Evolutionary conservation across 176 grass and related monocot species (phyloP), one percentile per base, ranked within the genome.

Genomic region (Ampelocalamus luodianensis): DNA sequence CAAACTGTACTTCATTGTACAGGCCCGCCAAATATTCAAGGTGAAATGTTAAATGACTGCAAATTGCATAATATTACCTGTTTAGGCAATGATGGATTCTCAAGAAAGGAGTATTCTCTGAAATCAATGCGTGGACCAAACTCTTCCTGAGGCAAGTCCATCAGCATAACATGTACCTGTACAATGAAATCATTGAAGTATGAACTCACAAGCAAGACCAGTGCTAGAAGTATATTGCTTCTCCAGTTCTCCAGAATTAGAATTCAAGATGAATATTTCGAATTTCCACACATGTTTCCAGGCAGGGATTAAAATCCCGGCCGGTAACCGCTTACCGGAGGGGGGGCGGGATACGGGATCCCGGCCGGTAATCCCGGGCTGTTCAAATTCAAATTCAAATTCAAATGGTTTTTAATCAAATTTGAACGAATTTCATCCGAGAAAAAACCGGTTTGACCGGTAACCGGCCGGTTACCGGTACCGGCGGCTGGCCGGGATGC

Each of bases 81-180:
- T 83, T 81, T 95, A 60, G 93, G 89, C 69, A 98, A 86, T 61
- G 55, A 93, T 22, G 96, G 96, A 89, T 98, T 98, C 56, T 93
- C 79, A 82, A 95, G 89, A 89, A 95, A 98, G 12, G 96, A 95
- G 77, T 95, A 98, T 82, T 95, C 96, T 90, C 93, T 93, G 43
- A 98, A 98, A 82, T 89, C 89, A 87, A 98, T 93, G 32, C 36
- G 32, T 53, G 91, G 88, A 36, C 96, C 96, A 80, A 93, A 95
- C 61, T 98, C 93, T 74, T 76, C 86, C 90, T 95, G 46, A 39
- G 96, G 20, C 69, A 98, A 80, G 62, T 92, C 87, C 66, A 90
- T 93, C n/a, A 98, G 88, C 96, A 98, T 98, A 58, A 93, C 77
- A 87, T 98, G 77, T 56, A 98, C 87, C 96, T 98, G 72, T 68